Evolutionary conservation across 2,329 filamentous ascomycete genomes (phyloP).

Genomic region (Bipolaris zeicola): DNA sequence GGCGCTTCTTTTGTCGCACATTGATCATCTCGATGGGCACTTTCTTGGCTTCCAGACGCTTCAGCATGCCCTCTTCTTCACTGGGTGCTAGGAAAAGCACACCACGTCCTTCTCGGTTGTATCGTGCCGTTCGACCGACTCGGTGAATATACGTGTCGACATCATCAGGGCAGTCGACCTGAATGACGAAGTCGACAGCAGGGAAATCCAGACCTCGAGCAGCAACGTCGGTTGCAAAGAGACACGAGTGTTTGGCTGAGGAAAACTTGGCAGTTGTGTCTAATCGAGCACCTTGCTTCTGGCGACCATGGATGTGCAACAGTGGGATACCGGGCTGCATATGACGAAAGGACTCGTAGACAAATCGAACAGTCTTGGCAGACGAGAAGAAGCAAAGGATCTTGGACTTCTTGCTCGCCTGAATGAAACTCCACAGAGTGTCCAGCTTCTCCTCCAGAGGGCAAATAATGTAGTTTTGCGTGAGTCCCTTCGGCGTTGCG

Average conservation of each 20-base stretch:
- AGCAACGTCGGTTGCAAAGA: constrained; percentile 95
- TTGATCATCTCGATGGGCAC: constrained; percentile 87
- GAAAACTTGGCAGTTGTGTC: constrained; percentile 88
- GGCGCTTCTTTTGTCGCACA: constrained; percentile 86
- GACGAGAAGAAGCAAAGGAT: constrained; percentile 95
- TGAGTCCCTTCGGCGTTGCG: constrained; percentile 81
- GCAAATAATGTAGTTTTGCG: constrained; percentile 90
- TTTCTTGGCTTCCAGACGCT: constrained; percentile 83
- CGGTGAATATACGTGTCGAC: constrained; percentile 97
- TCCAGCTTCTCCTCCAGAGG: constrained; percentile 88
- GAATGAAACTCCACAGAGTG: constrained; percentile 90
- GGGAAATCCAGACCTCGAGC: constrained; percentile 95
- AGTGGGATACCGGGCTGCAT: constrained; percentile 93
- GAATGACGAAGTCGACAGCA: constrained; percentile 97
- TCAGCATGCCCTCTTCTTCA: constrained; percentile 90
- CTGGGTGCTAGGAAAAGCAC: constrained; percentile 91
- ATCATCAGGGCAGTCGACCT: constrained; percentile 95
- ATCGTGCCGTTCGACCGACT: constrained; percentile 92
- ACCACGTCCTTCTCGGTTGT: constrained; percentile 83
- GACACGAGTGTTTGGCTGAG: constrained; percentile 77
- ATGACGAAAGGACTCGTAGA: constrained; percentile 90
- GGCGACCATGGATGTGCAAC: constrained; percentile 89
- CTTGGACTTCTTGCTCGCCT: constrained; percentile 88
- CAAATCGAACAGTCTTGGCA: constrained; percentile 94
- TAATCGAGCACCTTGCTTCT: constrained; percentile 86